phyloP scores from a whole-genome alignment of 1,139 yeast genomes.

The Kurtzmaniella quercitrusa region DNA sequence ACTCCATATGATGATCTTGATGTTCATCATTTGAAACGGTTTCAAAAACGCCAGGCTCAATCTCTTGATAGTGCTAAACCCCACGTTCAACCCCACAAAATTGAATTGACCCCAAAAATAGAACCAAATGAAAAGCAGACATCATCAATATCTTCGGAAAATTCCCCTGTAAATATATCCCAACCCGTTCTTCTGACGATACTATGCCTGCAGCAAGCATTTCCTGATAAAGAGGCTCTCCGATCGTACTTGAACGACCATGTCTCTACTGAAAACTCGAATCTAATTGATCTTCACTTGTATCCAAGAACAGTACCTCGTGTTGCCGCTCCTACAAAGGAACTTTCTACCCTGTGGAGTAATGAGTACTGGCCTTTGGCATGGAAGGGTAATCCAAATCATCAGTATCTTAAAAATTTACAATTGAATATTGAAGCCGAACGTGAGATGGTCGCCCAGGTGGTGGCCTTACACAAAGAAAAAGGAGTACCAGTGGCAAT shows the following conservation, averaged over 20 bases:
- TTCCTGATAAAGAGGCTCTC: slow-evolving; percentile 14
- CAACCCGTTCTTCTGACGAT: slow-evolving; percentile 19
- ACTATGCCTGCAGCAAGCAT: slow-evolving; percentile 23
- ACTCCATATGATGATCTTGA: slow-evolving; percentile 23
- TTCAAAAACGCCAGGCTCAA: slow-evolving; percentile 9
- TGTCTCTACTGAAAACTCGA: slow-evolving; percentile 9
- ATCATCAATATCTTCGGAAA: too few species aligned
- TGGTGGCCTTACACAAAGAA: slow-evolving; percentile 10
- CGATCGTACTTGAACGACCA: slow-evolving; percentile 12
- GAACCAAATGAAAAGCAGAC: too few species aligned
- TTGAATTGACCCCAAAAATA: background rate
- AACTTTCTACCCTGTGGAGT: slow-evolving; percentile 63
- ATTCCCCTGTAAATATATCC: background rate
- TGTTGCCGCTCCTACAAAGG: slow-evolving; percentile 51
- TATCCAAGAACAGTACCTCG: slow-evolving; percentile 22
- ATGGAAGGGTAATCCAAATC: slow-evolving; percentile 91
- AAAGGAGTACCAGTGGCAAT: slow-evolving; percentile 17
- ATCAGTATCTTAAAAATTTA: slow-evolving; percentile 60
- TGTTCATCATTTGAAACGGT: slow-evolving; percentile 32
- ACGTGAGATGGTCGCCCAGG: slow-evolving; percentile 28
- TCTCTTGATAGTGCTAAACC: slow-evolving; percentile 1
- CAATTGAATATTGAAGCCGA: slow-evolving; percentile 46
- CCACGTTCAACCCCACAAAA: background rate
- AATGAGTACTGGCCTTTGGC: slow-evolving; percentile 74
- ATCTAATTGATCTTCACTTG: slow-evolving; percentile 11